Evolutionary conservation across 768 basidiomycete species (phyloP).

Genomic region (Favolaschia claudopus): DNA sequence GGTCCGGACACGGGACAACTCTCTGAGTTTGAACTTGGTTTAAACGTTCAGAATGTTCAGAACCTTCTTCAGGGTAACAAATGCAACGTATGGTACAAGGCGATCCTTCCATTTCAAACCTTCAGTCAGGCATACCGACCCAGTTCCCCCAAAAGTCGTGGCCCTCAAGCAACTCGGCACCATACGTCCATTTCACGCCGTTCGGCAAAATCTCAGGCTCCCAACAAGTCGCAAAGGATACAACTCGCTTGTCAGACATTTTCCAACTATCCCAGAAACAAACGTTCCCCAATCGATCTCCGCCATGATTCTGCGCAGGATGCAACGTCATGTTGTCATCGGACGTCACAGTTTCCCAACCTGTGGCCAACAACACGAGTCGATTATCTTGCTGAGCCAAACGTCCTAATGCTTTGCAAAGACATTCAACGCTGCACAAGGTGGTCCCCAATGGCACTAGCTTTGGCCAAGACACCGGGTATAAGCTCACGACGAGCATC

Average conservation of each 20-base stretch:
- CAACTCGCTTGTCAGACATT: constrained; percentile 17
- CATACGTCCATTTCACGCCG: constrained; percentile 2
- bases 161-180: not conserved
- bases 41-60: too few species aligned
- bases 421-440: constrained; percentile 4
- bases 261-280: constrained; percentile 17
- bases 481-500: constrained; percentile 46
- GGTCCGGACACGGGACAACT: too few species aligned
- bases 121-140: not conserved
- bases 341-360: constrained; percentile 9
- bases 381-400: constrained; percentile 2
- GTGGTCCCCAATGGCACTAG: not conserved
- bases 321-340: not conserved
- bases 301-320: constrained; percentile 2
- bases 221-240: constrained; percentile 7
- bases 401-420: constrained; percentile 4
- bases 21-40: too few species aligned
- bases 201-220: constrained; percentile 9
- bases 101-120: too few species aligned
- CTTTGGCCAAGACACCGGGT: constrained; percentile 26
- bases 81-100: too few species aligned
- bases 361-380: constrained; percentile 5
- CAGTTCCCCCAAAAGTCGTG: constrained; percentile 12
- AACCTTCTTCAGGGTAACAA: too few species aligned
- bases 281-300: not conserved